A percentile compares a stretch with the other conserved stretches of the same genome.
phyloP scores from a whole-genome alignment of 306 rosid species.

The Corylus heterophylla region DNA sequence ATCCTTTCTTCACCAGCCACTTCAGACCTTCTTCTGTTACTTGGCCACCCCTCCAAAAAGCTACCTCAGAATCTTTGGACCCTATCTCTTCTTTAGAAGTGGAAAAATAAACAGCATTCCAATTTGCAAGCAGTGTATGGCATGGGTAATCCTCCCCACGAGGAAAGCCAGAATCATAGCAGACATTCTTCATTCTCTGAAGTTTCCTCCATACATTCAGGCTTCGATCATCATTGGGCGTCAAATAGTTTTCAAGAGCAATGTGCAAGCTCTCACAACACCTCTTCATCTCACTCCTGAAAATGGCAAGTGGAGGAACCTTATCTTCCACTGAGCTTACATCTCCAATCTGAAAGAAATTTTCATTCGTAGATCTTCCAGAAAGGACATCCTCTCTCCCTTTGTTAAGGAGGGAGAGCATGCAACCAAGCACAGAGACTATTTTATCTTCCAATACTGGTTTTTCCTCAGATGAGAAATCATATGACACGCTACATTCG shows the following conservation, averaged over 20 bases:
- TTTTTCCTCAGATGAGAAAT: conserved; percentile 59
- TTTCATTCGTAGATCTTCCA: conserved; percentile 60
- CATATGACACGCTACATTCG: conserved; percentile 78
- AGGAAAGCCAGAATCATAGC: conserved; percentile 85
- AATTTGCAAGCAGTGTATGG: conserved; percentile 75
- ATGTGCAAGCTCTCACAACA: conserved; percentile 94
- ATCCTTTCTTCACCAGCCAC: conserved; percentile 76
- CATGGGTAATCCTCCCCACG: conserved; percentile 70
- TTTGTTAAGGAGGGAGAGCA: conserved; percentile 69
- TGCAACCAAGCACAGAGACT: conserved; percentile 87
- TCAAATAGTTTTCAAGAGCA: conserved; percentile 76
- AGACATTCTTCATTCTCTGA: conserved; percentile 85
- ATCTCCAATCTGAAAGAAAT: conserved; percentile 37
- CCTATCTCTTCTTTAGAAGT: conserved; percentile 48
- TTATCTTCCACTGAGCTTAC: conserved; percentile 50
- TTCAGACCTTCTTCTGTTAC: conserved; percentile 90
- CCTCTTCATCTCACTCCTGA: conserved; percentile 90
- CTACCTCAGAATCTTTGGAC: conserved; percentile 55
- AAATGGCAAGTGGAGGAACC: conserved; percentile 78
- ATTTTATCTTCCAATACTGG: conserved; percentile 78
- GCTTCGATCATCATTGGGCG: conserved; percentile 57
- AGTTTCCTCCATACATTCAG: conserved; percentile 87
- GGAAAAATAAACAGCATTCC: conserved; percentile 64
- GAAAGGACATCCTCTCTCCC: conserved; percentile 82
- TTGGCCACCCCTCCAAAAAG: conserved; percentile 96